Evolutionary conservation across 1,284 basidiomycete species (phyloP), one percentile per base, ranked within the genome.

Genomic region (Irpex sp.): DNA sequence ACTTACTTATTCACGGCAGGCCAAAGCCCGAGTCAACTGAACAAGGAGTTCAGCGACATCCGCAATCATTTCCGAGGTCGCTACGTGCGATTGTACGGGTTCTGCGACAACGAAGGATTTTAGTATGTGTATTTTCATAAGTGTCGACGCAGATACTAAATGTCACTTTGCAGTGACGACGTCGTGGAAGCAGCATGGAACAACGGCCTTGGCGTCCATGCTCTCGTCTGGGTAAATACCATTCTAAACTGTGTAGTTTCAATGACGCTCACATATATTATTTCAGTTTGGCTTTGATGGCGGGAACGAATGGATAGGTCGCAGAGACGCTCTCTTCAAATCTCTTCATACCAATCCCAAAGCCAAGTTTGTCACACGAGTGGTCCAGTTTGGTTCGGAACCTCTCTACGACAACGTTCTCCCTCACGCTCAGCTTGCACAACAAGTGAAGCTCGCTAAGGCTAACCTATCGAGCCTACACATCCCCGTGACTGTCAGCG

Each of bases 321-420:
- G 87, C 17, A 80, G 86, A 19, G 82, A 86, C 67, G 75, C 75
- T 3, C 79, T 90, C 49, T 72, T 90, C 58, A 73, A 73, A n/a
- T 76, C 80, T 2, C 81, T 90, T 51, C 83, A 83, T 59, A 76
- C 78, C 46, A 91, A 89, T 67, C 84, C 85, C 4, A 85, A 81
- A 70, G 89, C 87, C 26, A 83, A 84, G 63, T 90, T 84, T 68
- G 80, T 91, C 51, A 88, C 88, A 3, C 82, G 88, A 37, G 83
- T 80, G 2, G 76, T 91, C 5, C 87, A 89, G 63, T 88, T 90
- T 62, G 89, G 89, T n/a, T 88, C 87, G 0, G 90, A 92, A 68
- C 90, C 90, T 2, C 75, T 93, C 35, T 93, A 75, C 68, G 90
- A 92, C 70, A 62, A 75, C 58, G 89, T 84, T 26, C 75, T 92